phyloP scores from a whole-genome alignment of 139 green algal species.

The Chlamydomonas incerta region DNA sequence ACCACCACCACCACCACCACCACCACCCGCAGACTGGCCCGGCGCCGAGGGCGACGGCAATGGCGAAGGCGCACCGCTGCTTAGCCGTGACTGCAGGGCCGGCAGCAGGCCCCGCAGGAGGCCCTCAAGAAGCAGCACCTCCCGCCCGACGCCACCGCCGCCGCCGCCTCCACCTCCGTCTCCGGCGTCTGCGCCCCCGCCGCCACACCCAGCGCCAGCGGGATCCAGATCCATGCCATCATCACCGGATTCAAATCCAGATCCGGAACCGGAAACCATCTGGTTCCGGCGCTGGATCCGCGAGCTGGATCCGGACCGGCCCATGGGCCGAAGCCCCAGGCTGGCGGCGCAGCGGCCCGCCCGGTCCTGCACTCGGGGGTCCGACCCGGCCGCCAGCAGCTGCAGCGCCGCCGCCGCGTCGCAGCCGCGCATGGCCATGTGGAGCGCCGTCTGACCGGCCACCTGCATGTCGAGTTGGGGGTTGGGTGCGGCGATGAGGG shows the following conservation, averaged over 20 bases:
- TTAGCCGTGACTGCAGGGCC: not conserved
- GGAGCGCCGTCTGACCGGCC: not conserved
- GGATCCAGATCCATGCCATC: not conserved
- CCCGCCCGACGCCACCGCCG: not conserved
- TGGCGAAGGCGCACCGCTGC: too few species aligned
- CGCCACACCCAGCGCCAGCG: not conserved
- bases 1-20: too few species aligned
- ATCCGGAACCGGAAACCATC: too few species aligned
- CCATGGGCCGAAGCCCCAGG: not conserved
- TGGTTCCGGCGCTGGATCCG: too few species aligned
- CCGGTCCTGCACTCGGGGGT: not conserved
- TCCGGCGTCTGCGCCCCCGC: not conserved
- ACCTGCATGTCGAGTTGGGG: not conserved
- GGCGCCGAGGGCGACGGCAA: too few species aligned
- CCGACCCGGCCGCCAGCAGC: not conserved
- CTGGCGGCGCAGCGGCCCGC: not conserved
- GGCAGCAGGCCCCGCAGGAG: not conserved
- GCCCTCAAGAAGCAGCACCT: not conserved
- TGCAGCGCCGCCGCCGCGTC: not conserved
- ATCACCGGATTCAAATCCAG: too few species aligned
- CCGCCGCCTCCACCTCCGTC: not conserved
- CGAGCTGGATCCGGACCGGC: not conserved
- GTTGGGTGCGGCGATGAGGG: too few species aligned
- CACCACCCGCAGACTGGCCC: too few species aligned
- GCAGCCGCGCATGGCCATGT: not conserved